These are phyloP conservation scores for Cytospora paraplurivora DNA, from an alignment of 2,329 filamentous ascomycete species.

Conservation along the genomic window DNA sequence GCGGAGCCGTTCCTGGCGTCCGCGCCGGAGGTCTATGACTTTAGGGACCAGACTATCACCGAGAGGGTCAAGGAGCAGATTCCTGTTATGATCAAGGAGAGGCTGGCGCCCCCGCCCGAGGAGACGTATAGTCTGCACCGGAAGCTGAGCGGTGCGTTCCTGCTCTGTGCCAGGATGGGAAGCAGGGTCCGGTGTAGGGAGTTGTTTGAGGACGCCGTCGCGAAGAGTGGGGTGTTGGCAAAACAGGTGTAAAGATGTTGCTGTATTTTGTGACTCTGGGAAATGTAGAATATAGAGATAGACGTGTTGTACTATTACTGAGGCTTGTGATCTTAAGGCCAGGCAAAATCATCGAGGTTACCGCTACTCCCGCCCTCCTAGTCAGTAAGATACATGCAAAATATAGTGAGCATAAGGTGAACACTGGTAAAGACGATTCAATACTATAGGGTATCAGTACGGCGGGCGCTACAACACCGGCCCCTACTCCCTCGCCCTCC, in stretches of 20 bases:
- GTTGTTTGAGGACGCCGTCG: constrained; percentile 68
- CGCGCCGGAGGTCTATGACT: constrained; percentile 86
- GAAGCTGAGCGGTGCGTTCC: constrained; percentile 92
- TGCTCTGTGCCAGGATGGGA: constrained; percentile 84
- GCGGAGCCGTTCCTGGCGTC: constrained; percentile 83
- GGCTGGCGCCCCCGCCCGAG: constrained; percentile 88
- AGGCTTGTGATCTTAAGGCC: not conserved
- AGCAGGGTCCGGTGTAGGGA: constrained; percentile 80
- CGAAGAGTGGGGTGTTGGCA: constrained; percentile 37
- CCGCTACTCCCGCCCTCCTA: not conserved
- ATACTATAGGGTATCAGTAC: not conserved
- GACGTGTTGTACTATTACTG: not conserved
- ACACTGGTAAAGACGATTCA: not conserved
- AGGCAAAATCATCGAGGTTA: not conserved
- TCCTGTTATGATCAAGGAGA: constrained; percentile 88
- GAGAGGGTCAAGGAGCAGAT: constrained; percentile 87
- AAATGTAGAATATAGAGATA: not conserved
- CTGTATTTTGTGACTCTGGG: not conserved
- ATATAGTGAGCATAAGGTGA: not conserved
- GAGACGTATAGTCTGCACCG: constrained; percentile 96
- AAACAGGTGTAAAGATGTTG: not conserved
- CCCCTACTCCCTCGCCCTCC: constrained; percentile 42
- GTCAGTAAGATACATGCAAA: not conserved
- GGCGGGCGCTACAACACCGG: not conserved
- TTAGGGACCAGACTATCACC: constrained; percentile 92